Base-by-base conservation (phyloP, 2,329 filamentous ascomycete species). In the Exophiala sideris region DNA sequence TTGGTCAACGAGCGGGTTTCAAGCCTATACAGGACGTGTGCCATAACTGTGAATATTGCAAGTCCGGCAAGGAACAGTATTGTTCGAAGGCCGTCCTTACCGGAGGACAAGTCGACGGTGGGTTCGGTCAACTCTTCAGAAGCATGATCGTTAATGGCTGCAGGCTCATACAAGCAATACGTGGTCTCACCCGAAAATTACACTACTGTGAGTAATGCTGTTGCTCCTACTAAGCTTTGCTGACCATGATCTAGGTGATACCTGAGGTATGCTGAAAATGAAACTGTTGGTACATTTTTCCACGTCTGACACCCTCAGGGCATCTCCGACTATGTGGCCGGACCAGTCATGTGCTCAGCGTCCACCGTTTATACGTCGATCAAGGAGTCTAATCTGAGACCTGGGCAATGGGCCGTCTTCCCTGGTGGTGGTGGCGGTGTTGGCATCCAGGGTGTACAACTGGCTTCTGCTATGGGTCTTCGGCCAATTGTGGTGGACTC, bases 151-250 rank as follows among this genome's bases (percentile, higher is more conserved):
- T 29, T 29, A 29, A 29, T 8, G 5, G 5, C n/a, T 12, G 18
- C 47, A 59, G 76, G 80, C 1, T 79, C 79, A 1, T 85, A 83
- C 64, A 78, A 82, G 66, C 79, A 85, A 65, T 85, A 85, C 64
- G 68, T 84, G 36, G 71, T 76, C 10, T 77, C 75, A 1, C 81
- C 82, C 1, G 80, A 79, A 11, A 72, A 72, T 36, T 82, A 82
- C 61, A 79, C 79, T 0, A 57, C 57, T n/a, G 57, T 59, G 29
- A 57, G 57, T 54, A n/a, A 11, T 34, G 7, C 32, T 16, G 7
- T 14, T 11, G 5, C 9, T 12, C 16, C 29, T 20, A 5, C 12
- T 3, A 16, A 11, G 16, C n/a, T 33, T 14, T 8, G 9, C 2
- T 12, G 42, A 16, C 16, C 24, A 48, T 16, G 14, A 40, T 16